Conservation (phyloP, 208 protist genomes). For the Acanthamoeba castellanii region DNA sequence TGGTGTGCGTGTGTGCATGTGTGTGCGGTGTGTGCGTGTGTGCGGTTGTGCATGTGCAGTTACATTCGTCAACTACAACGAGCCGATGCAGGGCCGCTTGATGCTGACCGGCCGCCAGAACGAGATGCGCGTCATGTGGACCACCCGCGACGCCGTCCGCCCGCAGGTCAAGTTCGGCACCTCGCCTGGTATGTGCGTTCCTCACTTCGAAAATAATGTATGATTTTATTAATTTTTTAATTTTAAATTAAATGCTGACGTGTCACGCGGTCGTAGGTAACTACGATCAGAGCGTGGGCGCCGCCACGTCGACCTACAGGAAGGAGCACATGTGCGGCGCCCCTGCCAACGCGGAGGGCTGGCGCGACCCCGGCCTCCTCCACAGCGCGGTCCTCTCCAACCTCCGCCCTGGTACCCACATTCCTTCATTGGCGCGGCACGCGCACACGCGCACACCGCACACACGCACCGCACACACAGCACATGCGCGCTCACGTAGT, state of each 20-base stretch:
- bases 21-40: neutral
- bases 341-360: neutral
- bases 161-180: neutral
- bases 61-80: constrained; percentile 23
- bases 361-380: neutral
- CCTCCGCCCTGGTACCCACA: neutral
- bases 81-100: neutral
- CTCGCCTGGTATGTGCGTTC: neutral
- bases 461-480: neutral
- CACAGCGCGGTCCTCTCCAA: constrained; percentile 34
- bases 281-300: neutral
- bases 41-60: neutral
- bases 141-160: neutral
- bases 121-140: constrained; percentile 52
- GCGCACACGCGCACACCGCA: neutral
- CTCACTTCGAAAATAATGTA: neutral
- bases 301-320: neutral
- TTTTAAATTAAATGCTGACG: too few relatives aligned
- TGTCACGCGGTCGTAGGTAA: neutral
- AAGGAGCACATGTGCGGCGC: constrained; percentile 9
- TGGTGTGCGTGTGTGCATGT: neutral
- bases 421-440: neutral
- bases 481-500: too few relatives aligned
- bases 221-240: neutral
- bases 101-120: neutral